Evolutionary conservation across 805 yeast genomes (phyloP), one percentile per base, ranked within the genome.

Genomic region (Yarrowia phangngaensis): DNA sequence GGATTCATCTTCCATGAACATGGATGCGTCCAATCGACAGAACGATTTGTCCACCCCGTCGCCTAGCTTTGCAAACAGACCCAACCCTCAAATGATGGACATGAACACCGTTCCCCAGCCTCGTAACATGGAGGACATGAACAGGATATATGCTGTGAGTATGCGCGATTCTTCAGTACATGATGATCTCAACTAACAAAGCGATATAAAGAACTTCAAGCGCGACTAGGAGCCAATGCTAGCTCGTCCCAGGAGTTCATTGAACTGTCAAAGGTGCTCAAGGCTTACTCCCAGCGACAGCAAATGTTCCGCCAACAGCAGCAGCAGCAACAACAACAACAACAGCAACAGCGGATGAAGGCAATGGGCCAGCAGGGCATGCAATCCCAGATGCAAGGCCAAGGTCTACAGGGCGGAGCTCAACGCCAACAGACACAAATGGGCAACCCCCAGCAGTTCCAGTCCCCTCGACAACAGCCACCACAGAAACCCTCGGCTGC

Each of bases 121-220:
- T 13, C 11, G 32, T 3, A 38, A 27, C 20, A 38, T 38, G 45
- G 45, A 38, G 45, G 45, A 38, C 17, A 38, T 38, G 45, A 26
- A 38, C 24, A 26, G 45, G 19, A 26, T 38, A 19, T 38, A 38
- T 38, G 45, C 45, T 19, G 45, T 38, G 45, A 38, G 45, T 38
- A 19, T 6, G 23, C 13, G 11, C 28, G n/a, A 12, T 7, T 9
- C 24, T 9, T 7, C 24, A 9, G 24, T 8, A 22, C 24, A n/a
- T n/a, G n/a, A n/a, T n/a, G 12, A 24, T 24, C 12, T 24, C 12
- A 32, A 20, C 50, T 50, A 34, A 45, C 51, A 14, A 41, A 70
- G 74, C 74, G 84, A 48, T 78, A 82, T 82, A 76, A 76, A 53
- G 73, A 72, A 54, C 67, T 80, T 51, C 68, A 69, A 46, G 73